These are phyloP conservation scores for Magnusiomyces tetraspermus DNA, from an alignment of 1,139 yeast species.

Conservation along the genomic window DNA sequence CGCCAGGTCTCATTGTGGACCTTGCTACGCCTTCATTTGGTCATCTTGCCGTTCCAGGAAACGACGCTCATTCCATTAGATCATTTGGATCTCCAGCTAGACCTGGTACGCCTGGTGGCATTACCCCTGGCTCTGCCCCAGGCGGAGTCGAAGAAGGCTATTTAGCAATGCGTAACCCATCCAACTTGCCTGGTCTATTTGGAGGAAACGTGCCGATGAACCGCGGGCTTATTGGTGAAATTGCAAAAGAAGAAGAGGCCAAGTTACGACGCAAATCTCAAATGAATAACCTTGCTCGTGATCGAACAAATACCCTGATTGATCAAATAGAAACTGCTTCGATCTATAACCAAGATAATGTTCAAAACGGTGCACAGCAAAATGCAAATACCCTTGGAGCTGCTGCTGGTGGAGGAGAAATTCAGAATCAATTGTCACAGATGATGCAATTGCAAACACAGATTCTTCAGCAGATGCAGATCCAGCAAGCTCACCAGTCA, in stretches of 20 bases:
- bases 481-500: constrained; percentile 9
- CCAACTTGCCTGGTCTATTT: constrained; percentile 12
- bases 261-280: constrained; percentile 25
- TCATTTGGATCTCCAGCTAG: constrained; percentile 11
- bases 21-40: too few relatives aligned
- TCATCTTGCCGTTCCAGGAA: not conserved
- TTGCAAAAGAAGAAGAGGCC: constrained; percentile 35
- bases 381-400: too few relatives aligned
- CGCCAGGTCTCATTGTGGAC: too few relatives aligned
- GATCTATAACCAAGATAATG: not conserved
- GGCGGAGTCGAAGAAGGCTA: constrained; percentile 14
- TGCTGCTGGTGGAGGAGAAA: not conserved
- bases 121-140: too few relatives aligned
- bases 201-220: not conserved
- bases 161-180: constrained; percentile 13
- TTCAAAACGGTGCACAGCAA: too few relatives aligned
- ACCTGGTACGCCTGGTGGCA: constrained; percentile 6
- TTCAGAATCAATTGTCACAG: not conserved
- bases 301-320: not conserved
- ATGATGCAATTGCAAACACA: constrained; percentile 11
- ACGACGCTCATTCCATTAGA: constrained; percentile 13
- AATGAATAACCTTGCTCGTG: not conserved
- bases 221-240: constrained; percentile 35
- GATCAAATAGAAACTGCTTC: not conserved
- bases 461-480: constrained; percentile 16